Evolutionary conservation across 2,329 filamentous ascomycete genomes (phyloP), one percentile per base, ranked within the genome.

Genomic region (Venturia asperata): DNA sequence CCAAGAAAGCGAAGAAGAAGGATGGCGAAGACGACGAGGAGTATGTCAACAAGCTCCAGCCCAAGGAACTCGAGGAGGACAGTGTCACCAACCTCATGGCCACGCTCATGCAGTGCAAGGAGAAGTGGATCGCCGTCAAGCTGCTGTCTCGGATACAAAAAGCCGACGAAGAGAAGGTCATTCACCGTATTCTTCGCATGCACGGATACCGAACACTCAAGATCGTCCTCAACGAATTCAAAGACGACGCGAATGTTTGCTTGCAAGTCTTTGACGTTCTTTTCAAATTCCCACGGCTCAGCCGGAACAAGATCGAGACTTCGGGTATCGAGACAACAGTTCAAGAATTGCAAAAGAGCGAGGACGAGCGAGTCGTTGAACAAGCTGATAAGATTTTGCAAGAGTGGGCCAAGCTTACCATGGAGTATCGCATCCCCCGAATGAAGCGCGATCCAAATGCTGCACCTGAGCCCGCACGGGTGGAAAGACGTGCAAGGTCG

Each of bases 111-210:
- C 93, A 97, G 76, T 96, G 91, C 82, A 96, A 96, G 77, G 94
- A 99, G 81, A 97, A 97, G 77, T 99, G 94, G 94, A 97, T 99
- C 76, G 92, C 91, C 2, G 92, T 97, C 77, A 97, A 97, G 78
- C 81, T 99, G 65, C 84, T 99, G 67, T 85, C 87, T 70, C 92
- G 94, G 63, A 92, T 99, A 68, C 91, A 96, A 76, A 84, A 85
- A 49, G 92, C 89, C 73, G 85, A 93, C 61, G 92, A 97, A 70
- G 91, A 96, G 72, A 87, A 87, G 68, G 91, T 97, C 65, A 86
- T 90, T 67, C 90, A 94, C 75, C 87, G 89, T 63, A 92, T 97
- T 47, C 90, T 97, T 73, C 90, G 91, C 71, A 95, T 97, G 88
- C 94, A 97, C 79, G 94, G 93, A 63, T 99, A 99, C 75, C 89